Conservation (phyloP, 352 stramenopile genomes). For the Globisporangium mamillatum region DNA sequence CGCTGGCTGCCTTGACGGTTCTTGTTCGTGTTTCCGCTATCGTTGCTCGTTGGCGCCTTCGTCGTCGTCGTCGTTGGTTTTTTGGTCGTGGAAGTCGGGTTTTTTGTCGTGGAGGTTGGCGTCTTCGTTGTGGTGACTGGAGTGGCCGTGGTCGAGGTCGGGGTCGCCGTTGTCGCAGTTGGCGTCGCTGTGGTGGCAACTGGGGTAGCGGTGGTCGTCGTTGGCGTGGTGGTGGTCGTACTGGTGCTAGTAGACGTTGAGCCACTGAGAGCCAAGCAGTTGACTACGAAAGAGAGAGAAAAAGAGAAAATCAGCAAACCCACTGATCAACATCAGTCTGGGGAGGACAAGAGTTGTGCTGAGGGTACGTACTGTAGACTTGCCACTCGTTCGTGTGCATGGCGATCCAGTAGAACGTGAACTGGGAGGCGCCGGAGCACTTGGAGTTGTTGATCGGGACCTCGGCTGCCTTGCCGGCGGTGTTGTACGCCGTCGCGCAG, state of each 20-base stretch:
- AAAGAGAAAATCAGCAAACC: slow-evolving; percentile 15
- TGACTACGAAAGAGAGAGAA: slow-evolving; percentile 16
- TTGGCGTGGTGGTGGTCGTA: slow-evolving; percentile 7
- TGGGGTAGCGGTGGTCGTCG: slow-evolving; percentile 13
- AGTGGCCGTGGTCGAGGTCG: slow-evolving; percentile 1
- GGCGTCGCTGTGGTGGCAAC: slow-evolving; percentile 16
- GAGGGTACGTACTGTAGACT: slow-evolving; percentile 35
- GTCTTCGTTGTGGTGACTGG: neutral
- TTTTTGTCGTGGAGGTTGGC: neutral
- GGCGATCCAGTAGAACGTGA: slow-evolving; percentile 44
- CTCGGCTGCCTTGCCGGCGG: slow-evolving; percentile 17
- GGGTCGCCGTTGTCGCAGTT: slow-evolving; percentile 10
- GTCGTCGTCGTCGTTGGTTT: neutral
- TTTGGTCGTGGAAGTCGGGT: neutral
- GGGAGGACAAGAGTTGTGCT: neutral
- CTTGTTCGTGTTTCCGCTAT: slow-evolving; percentile 3
- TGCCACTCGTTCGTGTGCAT: slow-evolving; percentile 37
- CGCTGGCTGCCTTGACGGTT: slow-evolving; percentile 6
- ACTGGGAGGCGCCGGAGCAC: slow-evolving; percentile 24
- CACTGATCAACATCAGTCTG: slow-evolving; percentile 13
- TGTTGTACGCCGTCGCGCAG: slow-evolving; percentile 25
- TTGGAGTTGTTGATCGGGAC: slow-evolving; percentile 24
- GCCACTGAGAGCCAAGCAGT: slow-evolving; percentile 13
- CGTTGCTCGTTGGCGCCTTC: neutral
- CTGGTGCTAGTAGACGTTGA: slow-evolving; percentile 14